Evolutionary conservation across 2,329 filamentous ascomycete genomes (phyloP).

Genomic region (Fusarium sublunatum): DNA sequence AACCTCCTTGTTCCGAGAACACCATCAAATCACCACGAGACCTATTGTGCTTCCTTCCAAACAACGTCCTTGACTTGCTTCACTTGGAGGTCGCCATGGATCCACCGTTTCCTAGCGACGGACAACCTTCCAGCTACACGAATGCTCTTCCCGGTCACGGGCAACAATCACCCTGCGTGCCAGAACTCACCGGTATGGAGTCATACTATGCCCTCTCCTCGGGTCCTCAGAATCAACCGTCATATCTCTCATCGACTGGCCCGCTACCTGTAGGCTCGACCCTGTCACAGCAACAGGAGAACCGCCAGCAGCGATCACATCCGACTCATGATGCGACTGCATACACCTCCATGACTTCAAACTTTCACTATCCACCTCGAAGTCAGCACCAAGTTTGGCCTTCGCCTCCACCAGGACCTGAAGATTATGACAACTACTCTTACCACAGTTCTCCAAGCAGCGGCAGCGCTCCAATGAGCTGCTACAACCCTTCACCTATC

Average conservation of each 20-base stretch:
- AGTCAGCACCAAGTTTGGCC: conserved; percentile 47
- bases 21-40: conserved; percentile 38
- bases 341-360: conserved; percentile 40
- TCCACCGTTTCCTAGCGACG: conserved; percentile 46
- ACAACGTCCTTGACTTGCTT: conserved; percentile 22
- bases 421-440: conserved; percentile 54
- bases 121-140: conserved; percentile 50
- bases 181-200: conserved; percentile 44
- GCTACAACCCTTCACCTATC: conserved; percentile 47
- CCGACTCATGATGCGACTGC: conserved; percentile 32
- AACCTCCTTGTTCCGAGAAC: conserved; percentile 30
- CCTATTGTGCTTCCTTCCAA: conserved; percentile 37
- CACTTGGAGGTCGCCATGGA: conserved; percentile 42
- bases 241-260: conserved; percentile 39
- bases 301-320: conserved; percentile 29
- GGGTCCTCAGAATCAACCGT: conserved; percentile 35
- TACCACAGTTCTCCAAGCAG: conserved; percentile 50
- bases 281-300: conserved; percentile 37
- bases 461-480: conserved; percentile 37
- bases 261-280: conserved; percentile 36
- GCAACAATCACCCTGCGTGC: conserved; percentile 46
- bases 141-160: conserved; percentile 42
- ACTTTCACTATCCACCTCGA: conserved; percentile 40
- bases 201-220: conserved; percentile 43
- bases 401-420: conserved; percentile 53